Base-by-base conservation (phyloP, 2,329 filamentous ascomycete genomes). In the Beauveria pseudobassiana region DNA sequence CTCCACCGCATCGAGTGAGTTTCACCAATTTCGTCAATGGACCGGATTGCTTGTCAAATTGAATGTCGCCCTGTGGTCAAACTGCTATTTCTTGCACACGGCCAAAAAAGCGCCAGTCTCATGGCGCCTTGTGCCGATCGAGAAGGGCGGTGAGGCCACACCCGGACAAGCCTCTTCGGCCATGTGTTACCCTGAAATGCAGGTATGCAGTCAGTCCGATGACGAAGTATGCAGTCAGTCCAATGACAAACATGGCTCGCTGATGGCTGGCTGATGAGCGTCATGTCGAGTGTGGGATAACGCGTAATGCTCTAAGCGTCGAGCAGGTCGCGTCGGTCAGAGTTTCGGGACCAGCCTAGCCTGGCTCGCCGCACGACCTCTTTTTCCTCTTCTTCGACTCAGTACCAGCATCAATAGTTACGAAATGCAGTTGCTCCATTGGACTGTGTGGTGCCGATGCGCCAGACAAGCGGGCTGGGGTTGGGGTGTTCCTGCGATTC, bases 111-210 rank as follows among this genome's bases (percentile, higher is more conserved):
- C 12, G 34, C 51, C 38, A 22, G 40, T 28, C 22, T 26, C 12
- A 18, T 26, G 16, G 18, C 30, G 48, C 14, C 34, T 34, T 22
- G 16, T 28, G 57, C 22, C 46, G 38, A 45, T 52, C 12, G 49
- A 52, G 38, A 59, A 59, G 57, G 57, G 57, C 57, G 57, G 57
- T 59, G 57, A 52, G 38, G 24, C 46, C 24, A 59, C 14, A 26
- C 18, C n/a, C 24, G 22, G 18, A 26, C 48, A 40, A 52, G 7
- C 34, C 38, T 34, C 48, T 22, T 59, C n/a, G 38, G 57, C 16
- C n/a, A 45, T 52, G 57, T 12, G 22, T 30, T 20, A 34, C 49
- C 38, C 38, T 38, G 16, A 18, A 24, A 38, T 34, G 56, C 30
- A 38, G 30, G 14, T 40, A 40, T 16, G 51, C 20, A 45, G 22